Evolutionary conservation across 2,329 filamentous ascomycete genomes (phyloP).

Genomic region (Neofusicoccum kwambonambiense): DNA sequence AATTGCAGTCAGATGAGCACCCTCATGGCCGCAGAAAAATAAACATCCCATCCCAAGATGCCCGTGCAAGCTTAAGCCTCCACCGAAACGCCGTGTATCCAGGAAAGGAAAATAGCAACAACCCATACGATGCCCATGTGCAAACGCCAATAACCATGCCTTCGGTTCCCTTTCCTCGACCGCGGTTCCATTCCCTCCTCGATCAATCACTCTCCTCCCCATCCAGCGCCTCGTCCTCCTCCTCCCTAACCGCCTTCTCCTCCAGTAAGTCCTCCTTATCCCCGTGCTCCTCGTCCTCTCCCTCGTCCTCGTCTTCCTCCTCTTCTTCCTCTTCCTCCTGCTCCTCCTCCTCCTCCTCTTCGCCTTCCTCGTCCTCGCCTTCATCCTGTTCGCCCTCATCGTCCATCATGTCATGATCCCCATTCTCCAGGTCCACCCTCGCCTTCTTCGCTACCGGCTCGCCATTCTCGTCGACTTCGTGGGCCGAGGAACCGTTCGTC

Average conservation of each 20-base stretch:
- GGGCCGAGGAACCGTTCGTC: not conserved
- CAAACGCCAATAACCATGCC: constrained; percentile 10
- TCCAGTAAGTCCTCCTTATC: constrained; percentile 50
- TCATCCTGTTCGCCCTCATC: constrained; percentile 43
- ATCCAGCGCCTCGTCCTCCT: constrained; percentile 52
- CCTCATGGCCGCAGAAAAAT: not conserved
- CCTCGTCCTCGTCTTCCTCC: constrained; percentile 52
- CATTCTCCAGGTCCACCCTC: constrained; percentile 27
- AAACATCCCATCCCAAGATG: not conserved
- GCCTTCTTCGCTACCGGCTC: constrained; percentile 18
- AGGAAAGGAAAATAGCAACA: not conserved
- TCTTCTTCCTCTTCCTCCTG: constrained; percentile 47
- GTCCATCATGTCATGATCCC: constrained; percentile 32
- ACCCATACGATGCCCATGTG: not conserved
- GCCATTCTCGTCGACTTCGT: constrained; percentile 8
- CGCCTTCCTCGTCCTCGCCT: constrained; percentile 43
- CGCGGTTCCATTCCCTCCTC: no score
- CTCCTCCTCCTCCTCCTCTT: constrained; percentile 47
- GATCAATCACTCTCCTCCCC: constrained; percentile 51
- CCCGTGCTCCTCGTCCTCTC: constrained; percentile 55
- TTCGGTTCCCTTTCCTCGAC: not conserved
- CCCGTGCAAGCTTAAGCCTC: not conserved
- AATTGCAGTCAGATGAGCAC: not conserved
- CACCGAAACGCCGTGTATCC: not conserved
- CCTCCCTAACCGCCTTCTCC: constrained; percentile 45